These are phyloP conservation scores for Ambrosia hybrid DNA, from an alignment of 140 eudicot species.

Conservation along the genomic window DNA sequence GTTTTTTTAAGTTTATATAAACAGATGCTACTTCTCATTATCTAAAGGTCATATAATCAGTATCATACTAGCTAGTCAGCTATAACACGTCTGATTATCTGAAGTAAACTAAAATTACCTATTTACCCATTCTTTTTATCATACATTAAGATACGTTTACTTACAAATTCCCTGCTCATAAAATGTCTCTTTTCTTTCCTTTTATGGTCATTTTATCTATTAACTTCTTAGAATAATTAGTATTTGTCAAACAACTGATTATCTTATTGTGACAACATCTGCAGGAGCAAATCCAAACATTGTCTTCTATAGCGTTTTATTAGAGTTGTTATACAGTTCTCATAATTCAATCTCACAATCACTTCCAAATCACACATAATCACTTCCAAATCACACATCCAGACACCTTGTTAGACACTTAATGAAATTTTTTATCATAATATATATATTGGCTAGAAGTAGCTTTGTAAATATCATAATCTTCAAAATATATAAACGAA, in stretches of 20 bases:
- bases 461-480: slow-evolving; percentile 1
- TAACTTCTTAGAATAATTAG: too few relatives aligned
- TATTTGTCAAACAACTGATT: too few relatives aligned
- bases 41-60: background rate
- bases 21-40: background rate
- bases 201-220: too few relatives aligned
- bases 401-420: background rate
- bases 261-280: too few relatives aligned
- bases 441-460: background rate
- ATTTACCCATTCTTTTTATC: too few relatives aligned
- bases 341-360: too few relatives aligned
- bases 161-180: too few relatives aligned
- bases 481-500: background rate
- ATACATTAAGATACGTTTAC: too few relatives aligned
- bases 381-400: background rate
- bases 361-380: background rate
- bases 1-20: background rate
- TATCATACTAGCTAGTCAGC: slow-evolving; percentile 3
- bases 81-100: background rate
- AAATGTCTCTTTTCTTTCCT: background rate
- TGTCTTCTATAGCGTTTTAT: too few relatives aligned
- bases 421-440: background rate
- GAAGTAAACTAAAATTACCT: too few relatives aligned
- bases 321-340: too few relatives aligned
- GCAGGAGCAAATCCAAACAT: too few relatives aligned